A percentile compares a stretch with the other conserved stretches of the same genome.
These are phyloP conservation scores for Boletus tylopilopsis DNA, from an alignment of 768 basidiomycete species.

Conservation along the genomic window DNA sequence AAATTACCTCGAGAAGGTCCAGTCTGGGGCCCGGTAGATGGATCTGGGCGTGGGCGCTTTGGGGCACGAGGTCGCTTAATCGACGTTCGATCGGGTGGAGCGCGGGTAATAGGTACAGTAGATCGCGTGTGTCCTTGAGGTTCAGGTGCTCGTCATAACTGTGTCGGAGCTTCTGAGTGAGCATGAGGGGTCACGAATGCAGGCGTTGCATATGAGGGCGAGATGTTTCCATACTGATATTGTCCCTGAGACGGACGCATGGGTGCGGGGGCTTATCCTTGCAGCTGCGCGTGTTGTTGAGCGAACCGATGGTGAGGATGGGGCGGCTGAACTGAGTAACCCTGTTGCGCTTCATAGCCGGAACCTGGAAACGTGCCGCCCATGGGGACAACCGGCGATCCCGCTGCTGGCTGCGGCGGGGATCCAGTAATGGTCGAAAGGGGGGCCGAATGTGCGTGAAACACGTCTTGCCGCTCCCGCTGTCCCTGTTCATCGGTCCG, in stretches of 20 bases:
- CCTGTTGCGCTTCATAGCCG: background rate
- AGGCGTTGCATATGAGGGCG: slow-evolving; percentile 2
- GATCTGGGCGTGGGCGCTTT: slow-evolving; percentile 19
- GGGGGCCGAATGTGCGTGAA: slow-evolving; percentile 24
- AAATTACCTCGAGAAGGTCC: slow-evolving; percentile 1
- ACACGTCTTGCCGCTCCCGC: background rate
- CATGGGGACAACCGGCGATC: background rate
- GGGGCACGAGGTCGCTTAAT: slow-evolving; percentile 19
- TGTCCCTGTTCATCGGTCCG: background rate
- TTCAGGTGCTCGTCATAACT: background rate
- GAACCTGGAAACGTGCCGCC: background rate
- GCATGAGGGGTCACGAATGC: background rate
- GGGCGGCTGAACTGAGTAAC: slow-evolving; percentile 1
- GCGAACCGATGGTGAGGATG: slow-evolving; percentile 1
- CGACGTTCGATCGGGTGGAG: slow-evolving; percentile 7
- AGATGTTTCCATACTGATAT: slow-evolving; percentile 1
- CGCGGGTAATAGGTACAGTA: background rate
- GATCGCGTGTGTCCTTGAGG: slow-evolving; percentile 1
- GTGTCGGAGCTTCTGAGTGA: background rate
- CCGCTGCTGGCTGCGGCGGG: slow-evolving; percentile 8
- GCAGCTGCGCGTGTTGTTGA: slow-evolving; percentile 12
- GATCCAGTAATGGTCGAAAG: slow-evolving; percentile 24
- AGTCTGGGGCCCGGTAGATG: background rate
- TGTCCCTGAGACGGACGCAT: slow-evolving; percentile 8
- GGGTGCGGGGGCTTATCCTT: background rate